phyloP scores from a whole-genome alignment of 2,329 filamentous ascomycete species.

The Trichoderma cornu-damae region DNA sequence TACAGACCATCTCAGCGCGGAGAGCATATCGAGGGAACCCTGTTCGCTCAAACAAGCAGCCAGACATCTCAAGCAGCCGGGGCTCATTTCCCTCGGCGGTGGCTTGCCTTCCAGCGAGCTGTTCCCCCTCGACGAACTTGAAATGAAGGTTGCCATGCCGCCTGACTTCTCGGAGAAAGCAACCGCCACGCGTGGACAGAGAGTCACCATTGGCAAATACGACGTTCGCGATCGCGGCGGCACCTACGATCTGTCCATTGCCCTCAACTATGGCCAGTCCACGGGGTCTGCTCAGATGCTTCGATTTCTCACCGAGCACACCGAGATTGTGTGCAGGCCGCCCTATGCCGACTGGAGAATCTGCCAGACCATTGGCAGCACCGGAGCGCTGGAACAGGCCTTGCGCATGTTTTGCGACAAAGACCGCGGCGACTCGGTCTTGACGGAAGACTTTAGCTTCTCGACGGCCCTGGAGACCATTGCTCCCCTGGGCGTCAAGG shows the following conservation, averaged over 20 bases:
- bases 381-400: constrained; percentile 76
- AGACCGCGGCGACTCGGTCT: constrained; percentile 66
- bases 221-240: constrained; percentile 60
- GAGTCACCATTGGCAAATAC: constrained; percentile 71
- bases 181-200: constrained; percentile 54
- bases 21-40: constrained; percentile 56
- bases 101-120: constrained; percentile 83
- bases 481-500: constrained; percentile 47
- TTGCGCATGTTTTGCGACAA: constrained; percentile 72
- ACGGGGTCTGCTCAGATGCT: constrained; percentile 81
- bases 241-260: constrained; percentile 71
- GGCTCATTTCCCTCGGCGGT: constrained; percentile 85
- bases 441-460: constrained; percentile 92
- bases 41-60: constrained; percentile 81
- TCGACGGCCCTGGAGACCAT: constrained; percentile 62
- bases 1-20: constrained; percentile 54
- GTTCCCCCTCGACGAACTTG: constrained; percentile 82
- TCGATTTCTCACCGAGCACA: constrained; percentile 90
- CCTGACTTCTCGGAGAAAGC: constrained; percentile 67
- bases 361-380: constrained; percentile 78
- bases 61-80: constrained; percentile 70
- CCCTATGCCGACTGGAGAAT: constrained; percentile 89
- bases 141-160: constrained; percentile 64
- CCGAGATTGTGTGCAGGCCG: constrained; percentile 80
- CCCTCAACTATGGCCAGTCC: constrained; percentile 89